Conservation (phyloP, 768 basidiomycete genomes). For the Leccinum pellstonianum region DNA sequence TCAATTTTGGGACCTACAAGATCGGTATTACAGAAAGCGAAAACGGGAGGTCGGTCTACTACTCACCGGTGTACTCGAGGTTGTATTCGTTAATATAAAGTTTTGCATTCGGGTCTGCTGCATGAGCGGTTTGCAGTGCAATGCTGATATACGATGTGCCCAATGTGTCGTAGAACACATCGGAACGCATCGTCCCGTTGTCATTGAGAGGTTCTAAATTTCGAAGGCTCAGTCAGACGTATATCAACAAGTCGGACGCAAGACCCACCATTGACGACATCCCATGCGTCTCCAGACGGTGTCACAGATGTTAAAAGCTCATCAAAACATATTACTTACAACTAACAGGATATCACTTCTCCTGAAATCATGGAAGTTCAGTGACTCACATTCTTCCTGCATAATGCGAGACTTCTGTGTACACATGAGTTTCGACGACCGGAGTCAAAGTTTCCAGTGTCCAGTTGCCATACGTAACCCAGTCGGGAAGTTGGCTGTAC, state of each 20-base stretch:
- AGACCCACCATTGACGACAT: constrained; percentile 20
- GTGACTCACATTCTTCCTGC: constrained; percentile 13
- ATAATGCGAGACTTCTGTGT: constrained; percentile 18
- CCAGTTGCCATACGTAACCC: constrained; percentile 19
- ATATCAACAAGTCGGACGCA: background rate
- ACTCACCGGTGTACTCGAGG: constrained; percentile 26
- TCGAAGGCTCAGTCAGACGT: background rate
- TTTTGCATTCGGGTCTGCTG: constrained; percentile 32
- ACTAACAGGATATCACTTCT: background rate
- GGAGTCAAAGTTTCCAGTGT: constrained; percentile 14
- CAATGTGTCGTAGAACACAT: constrained; percentile 53
- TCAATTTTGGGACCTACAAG: constrained; percentile 34
- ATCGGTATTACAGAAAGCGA: background rate
- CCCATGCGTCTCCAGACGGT: constrained; percentile 18
- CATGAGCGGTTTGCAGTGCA: constrained; percentile 41
- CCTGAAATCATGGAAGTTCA: background rate
- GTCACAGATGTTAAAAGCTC: background rate
- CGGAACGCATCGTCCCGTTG: constrained; percentile 52
- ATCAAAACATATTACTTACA: constrained; percentile 10
- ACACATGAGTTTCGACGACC: constrained; percentile 17
- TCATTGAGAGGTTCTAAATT: constrained; percentile 41
- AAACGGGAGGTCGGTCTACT: background rate
- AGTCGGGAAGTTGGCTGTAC: constrained; percentile 16
- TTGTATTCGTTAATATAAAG: constrained; percentile 35
- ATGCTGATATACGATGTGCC: constrained; percentile 48